Evolutionary conservation across 345 rosid species (phyloP), one percentile per base, ranked within the genome.

Genomic region (Lepidium africanum): DNA sequence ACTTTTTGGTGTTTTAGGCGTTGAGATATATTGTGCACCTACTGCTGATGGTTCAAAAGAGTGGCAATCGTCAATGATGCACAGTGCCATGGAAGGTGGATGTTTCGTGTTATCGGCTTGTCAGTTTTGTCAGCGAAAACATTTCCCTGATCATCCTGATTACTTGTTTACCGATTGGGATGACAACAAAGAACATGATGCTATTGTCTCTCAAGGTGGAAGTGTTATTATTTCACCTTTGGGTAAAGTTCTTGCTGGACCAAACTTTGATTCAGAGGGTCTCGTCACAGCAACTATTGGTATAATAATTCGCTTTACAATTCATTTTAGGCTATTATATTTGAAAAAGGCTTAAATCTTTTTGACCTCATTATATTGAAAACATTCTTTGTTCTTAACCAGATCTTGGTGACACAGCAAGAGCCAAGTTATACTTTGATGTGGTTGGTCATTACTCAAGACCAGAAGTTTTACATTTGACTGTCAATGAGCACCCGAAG

Each of bases 1-100:
- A 30, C 33, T 30, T 30, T 14, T 78, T 79, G 59, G 21, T 0
- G 15, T 0, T 30, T 19, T 63, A 87, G 96, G 95, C 27, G 15
- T 90, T 61, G 92, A 90, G 67, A 81, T 93, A 39, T 93, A 93
- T 75, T 90, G 98, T 79, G 96, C 96, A 37, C 98, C 97, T 2
- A 90, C 98, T 19, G 94, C 98, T 59, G 97, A 93, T 80, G 15
- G 81, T 13, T 72, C 91, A 57, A 74, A 65, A 2, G 61, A 72
- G 39, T 90, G 96, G 96, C 94, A 85, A 79, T 85, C 97, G 5
- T 82, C 96, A 3, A 82, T 93, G 88, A 78, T 82, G 27, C 94
- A 90, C 66, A 90, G 90, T 67, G 97, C 94, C 36, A 72, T 86
- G 1, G 97, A 93, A 71, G 98, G 97, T 43, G 96, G 96, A 80